phyloP scores from a whole-genome alignment of 2,329 filamentous ascomycete genomes.

The Cytospora paraplurivora region DNA sequence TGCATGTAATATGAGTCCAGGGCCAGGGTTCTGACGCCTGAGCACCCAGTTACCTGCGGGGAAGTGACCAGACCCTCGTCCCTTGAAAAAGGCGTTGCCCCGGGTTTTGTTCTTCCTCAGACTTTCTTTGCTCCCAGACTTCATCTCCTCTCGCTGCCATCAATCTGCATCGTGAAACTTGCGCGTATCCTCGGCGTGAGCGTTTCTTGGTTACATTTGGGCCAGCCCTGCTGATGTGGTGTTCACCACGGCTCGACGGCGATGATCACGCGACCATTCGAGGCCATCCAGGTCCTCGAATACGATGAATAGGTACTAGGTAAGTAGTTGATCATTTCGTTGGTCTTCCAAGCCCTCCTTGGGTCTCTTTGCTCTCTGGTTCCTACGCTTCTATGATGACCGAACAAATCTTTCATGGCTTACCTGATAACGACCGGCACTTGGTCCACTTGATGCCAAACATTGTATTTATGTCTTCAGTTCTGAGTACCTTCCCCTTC shows the following conservation, averaged over 20 bases:
- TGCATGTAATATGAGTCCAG: not conserved
- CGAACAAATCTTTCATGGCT: constrained; percentile 29
- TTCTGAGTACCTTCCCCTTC: constrained; percentile 4
- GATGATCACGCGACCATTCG: not conserved
- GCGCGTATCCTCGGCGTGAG: not conserved
- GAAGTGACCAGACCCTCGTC: not conserved
- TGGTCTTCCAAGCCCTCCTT: not conserved
- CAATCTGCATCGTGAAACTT: not conserved
- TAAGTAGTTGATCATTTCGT: not conserved
- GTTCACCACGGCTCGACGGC: too few relatives aligned
- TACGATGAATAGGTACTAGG: not conserved
- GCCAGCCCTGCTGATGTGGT: too few relatives aligned
- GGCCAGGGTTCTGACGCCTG: not conserved
- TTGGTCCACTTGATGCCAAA: constrained; percentile 29
- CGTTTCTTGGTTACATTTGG: not conserved
- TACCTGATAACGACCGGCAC: constrained; percentile 27
- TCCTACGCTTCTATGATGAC: constrained; percentile 15
- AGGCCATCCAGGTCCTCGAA: not conserved
- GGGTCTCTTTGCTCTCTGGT: not conserved
- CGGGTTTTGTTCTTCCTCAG: not conserved
- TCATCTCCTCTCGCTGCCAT: not conserved
- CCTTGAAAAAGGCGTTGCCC: not conserved
- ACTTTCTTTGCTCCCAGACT: not conserved
- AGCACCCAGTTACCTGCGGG: not conserved
- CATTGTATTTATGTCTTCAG: constrained; percentile 15